Evolutionary conservation across 345 rosid genomes (phyloP).

Genomic region (Pistacia vera): DNA sequence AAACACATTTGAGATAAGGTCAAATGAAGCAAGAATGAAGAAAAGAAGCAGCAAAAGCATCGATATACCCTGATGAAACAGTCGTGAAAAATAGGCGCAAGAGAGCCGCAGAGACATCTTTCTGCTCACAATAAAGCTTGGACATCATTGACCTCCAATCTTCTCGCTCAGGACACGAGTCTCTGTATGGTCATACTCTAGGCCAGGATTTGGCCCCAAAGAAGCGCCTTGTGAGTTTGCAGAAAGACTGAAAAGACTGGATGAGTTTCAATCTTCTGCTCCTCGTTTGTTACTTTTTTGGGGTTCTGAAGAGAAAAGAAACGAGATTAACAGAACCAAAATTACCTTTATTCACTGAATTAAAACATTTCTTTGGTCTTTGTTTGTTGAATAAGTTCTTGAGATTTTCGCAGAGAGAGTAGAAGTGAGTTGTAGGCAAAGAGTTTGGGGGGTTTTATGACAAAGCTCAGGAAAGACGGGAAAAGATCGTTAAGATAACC

Average conservation of each 20-base stretch:
- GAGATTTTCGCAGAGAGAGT: not conserved
- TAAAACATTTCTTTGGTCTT: too few relatives aligned
- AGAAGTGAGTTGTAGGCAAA: not conserved
- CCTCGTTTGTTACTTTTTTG: not conserved
- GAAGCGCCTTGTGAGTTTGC: not conserved
- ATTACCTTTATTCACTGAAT: not conserved
- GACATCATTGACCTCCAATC: slow-evolving; percentile 30
- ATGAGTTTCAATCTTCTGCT: not conserved
- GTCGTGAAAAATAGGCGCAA: not conserved
- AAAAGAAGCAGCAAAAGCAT: not conserved
- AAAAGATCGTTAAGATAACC: not conserved
- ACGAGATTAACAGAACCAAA: slow-evolving; percentile 9
- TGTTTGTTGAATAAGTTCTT: not conserved
- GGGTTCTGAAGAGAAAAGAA: slow-evolving; percentile 20
- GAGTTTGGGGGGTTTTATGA: not conserved
- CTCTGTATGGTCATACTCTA: slow-evolving; percentile 42
- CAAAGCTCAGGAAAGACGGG: not conserved
- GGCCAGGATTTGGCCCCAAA: not conserved
- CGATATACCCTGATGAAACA: not conserved
- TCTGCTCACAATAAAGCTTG: slow-evolving; percentile 23
- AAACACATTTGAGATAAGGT: not conserved
- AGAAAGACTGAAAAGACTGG: slow-evolving; percentile 22
- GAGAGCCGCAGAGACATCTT: slow-evolving; percentile 6
- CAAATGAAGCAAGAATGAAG: not conserved
- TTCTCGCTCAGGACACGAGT: slow-evolving; percentile 45